Evolutionary conservation across 1,284 basidiomycete genomes (phyloP), one percentile per base, ranked within the genome.

Genomic region (Fomitopsis pinicola): DNA sequence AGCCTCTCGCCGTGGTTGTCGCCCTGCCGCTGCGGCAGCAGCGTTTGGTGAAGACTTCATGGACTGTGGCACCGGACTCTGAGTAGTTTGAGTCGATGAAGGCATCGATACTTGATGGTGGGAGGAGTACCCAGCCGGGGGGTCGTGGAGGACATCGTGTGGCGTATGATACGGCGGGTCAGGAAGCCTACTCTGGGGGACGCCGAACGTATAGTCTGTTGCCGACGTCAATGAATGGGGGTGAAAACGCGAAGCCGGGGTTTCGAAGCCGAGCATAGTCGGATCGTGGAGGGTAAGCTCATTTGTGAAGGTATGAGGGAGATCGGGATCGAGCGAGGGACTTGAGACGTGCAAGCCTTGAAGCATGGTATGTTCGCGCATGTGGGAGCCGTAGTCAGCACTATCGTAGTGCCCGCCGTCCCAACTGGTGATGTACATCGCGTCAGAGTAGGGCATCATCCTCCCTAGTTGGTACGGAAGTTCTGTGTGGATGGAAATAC

Each of bases 1-100:
- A 73, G 81, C 79, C 74, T 85, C 83, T 72, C 85, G 83, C 67
- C 84, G 80, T 65, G 80, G 68, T 66, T 72, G 75, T 67, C 73
- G 68, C 62, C 71, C 55, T 30, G 56, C 17, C 7, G 54, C 12
- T 19, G 55, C 26, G n/a, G 55, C 33, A 28, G 17, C 15, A 26
- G 30, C 35, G n/a, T 46, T 9, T 19, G 8, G 57, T 64, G 60
- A 55, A 55, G 62, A 22, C 36, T 64, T 60, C 55, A 60, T 45
- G 14, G 63, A 63, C 42, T 67, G 64, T 30, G 62, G 63, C 45
- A 67, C 61, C 9, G 67, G 59, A 42, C 68, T 66, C 59, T 68
- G 68, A 36, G 67, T 63, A 53, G 67, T 66, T 55, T 67, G 65
- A n/a, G 28, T 26, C 54, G 69, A 68, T n/a, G 65, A 48, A 30